A percentile compares a stretch with the other conserved stretches of the same genome.
These are phyloP conservation scores for Tetrahymena thermophila DNA, from an alignment of 73 alveolate genomes.

Conservation along the genomic window DNA sequence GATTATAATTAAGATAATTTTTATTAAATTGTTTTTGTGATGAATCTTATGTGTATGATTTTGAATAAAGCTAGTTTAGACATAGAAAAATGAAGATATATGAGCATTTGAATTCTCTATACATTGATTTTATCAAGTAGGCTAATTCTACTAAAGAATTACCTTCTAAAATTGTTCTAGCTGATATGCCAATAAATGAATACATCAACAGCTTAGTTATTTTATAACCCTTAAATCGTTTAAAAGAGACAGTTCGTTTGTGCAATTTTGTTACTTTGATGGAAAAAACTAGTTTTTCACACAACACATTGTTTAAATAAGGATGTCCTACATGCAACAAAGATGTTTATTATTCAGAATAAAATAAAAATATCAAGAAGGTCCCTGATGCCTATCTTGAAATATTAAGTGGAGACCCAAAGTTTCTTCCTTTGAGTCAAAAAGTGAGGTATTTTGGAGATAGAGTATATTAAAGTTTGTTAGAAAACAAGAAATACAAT, in stretches of 20 bases:
- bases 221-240: not conserved
- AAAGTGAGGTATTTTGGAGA: not conserved
- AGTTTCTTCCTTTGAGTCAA: not conserved
- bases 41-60: not conserved
- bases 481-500: not conserved
- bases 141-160: not conserved
- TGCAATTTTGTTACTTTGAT: not conserved
- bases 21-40: not conserved
- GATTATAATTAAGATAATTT: not conserved
- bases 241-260: not conserved
- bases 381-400: not conserved
- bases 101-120: not conserved
- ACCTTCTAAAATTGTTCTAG: not conserved
- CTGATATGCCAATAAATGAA: not conserved
- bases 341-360: not conserved
- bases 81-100: not conserved
- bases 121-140: not conserved
- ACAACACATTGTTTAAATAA: not conserved
- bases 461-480: not conserved
- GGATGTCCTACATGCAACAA: not conserved
- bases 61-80: not conserved
- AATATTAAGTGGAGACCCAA: not conserved
- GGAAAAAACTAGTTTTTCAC: not conserved
- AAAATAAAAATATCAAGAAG: not conserved
- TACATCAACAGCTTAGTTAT: not conserved